These are phyloP conservation scores for Teratosphaeria zuluensis DNA, from an alignment of 2,329 filamentous ascomycete species.

Conservation along the genomic window DNA sequence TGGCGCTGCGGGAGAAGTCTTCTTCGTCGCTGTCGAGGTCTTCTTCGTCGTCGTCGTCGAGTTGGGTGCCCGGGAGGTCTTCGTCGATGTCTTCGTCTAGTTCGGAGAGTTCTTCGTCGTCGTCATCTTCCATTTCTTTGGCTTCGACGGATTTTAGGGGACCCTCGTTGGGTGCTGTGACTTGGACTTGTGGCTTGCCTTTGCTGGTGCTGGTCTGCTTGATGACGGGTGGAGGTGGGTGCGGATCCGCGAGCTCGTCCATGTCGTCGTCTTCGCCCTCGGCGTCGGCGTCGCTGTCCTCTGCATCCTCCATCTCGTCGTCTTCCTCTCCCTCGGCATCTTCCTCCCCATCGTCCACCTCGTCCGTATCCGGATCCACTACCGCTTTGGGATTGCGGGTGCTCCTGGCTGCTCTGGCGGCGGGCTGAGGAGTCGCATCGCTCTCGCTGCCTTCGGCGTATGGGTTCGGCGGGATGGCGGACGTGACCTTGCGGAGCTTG, in stretches of 20 bases:
- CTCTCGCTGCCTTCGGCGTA: conserved; percentile 24
- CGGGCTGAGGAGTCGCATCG: conserved; percentile 24
- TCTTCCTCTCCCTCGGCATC: conserved; percentile 22
- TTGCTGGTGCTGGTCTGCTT: conserved; percentile 16
- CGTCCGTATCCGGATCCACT: conserved; percentile 26
- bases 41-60: conserved; percentile 32
- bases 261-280: conserved; percentile 28
- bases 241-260: conserved; percentile 24
- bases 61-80: conserved; percentile 33
- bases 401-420: conserved; percentile 18
- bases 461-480: conserved; percentile 26
- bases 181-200: conserved; percentile 15
- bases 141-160: conserved; percentile 37
- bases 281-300: conserved; percentile 17
- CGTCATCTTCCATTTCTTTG: conserved; percentile 43
- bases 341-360: conserved; percentile 16
- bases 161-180: conserved; percentile 18
- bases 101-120: conserved; percentile 38
- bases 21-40: conserved; percentile 39
- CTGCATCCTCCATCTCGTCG: conserved; percentile 11
- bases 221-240: conserved; percentile 27
- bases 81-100: conserved; percentile 28
- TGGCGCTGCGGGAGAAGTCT: conserved; percentile 45
- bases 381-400: conserved; percentile 26
- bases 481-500: conserved; percentile 40